Evolutionary conservation across 768 basidiomycete species (phyloP), one percentile per base, ranked within the genome.

Genomic region (Lenzites betulinus): DNA sequence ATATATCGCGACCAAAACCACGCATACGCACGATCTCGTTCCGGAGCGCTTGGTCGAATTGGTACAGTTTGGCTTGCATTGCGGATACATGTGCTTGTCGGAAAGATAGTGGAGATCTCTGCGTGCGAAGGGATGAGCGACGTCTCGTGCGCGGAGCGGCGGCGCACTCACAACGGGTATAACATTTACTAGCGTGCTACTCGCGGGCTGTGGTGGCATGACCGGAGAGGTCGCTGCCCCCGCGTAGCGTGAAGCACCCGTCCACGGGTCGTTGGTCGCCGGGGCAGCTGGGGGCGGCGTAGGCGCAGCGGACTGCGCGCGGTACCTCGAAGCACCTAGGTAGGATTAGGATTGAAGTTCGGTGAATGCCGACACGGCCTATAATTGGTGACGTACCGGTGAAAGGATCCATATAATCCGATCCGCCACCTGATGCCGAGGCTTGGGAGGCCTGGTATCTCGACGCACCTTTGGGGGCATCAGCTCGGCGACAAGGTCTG

Each of bases 61-160:
- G 88, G 62, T 81, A 79, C 20, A 93, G 67, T 73, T 95, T 95
- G 22, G 80, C 79, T 67, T 85, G 86, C 86, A 95, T 92, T 18
- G 91, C 91, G 22, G 79, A 68, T 26, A 95, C 81, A 71, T 86
- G 87, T 2, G 87, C 92, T 78, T 93, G 91, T 64, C 90, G 92
- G 79, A 98, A 96, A n/a, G 81, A 78, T 20, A 93, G 81, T 43
- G 81, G 78, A 39, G 81, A 84, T 43, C 80, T 76, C 91, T 93
- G 66, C 15, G 20, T 56, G 38, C 30, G 63, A 9, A 58, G 54
- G 20, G 15, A n/a, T 33, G 20, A 11, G 20, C 15, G 39, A 22
- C 42, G 35, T 4, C 20, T 12, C 12, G 28, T 44, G 44, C 15
- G 18, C 1, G 18, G 6, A 11, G 15, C 47, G 1, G 8, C 13